These are phyloP conservation scores for Salix udensis DNA, from an alignment of 345 rosid species.

Conservation along the genomic window DNA sequence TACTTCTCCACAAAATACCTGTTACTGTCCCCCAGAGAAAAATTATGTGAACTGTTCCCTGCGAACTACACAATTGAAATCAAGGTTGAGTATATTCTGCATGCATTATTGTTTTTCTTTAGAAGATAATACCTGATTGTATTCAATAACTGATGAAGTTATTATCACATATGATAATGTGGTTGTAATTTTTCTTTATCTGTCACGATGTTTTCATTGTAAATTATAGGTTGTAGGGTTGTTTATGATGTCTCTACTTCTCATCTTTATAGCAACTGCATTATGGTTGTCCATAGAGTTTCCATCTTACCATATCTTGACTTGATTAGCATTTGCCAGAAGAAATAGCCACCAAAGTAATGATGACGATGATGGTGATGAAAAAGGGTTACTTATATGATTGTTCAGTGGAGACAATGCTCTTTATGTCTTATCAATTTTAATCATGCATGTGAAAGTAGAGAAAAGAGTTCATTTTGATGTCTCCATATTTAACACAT, in stretches of 20 bases:
- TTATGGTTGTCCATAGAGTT: background rate
- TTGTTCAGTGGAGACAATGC: no score
- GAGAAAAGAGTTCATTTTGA: background rate
- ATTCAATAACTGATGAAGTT: background rate
- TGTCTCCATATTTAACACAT: background rate
- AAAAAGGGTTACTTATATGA: no score
- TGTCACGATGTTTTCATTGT: no score
- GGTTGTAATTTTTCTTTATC: background rate
- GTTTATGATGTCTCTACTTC: background rate
- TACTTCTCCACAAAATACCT: constrained; percentile 67
- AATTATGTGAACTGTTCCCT: constrained; percentile 42
- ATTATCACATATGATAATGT: background rate
- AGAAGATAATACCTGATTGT: background rate
- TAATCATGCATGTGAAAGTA: background rate
- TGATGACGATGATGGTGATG: background rate
- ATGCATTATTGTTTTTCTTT: background rate
- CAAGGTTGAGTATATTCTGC: constrained; percentile 40
- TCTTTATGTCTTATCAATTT: background rate
- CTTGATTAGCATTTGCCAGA: background rate
- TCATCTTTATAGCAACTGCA: background rate
- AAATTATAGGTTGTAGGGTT: background rate
- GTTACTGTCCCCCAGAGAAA: constrained; percentile 39
- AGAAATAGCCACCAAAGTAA: background rate
- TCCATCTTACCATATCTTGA: background rate
- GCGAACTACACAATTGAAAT: constrained; percentile 48